Conservation (phyloP, 257 asterid species). For the Solanum chilense region DNA sequence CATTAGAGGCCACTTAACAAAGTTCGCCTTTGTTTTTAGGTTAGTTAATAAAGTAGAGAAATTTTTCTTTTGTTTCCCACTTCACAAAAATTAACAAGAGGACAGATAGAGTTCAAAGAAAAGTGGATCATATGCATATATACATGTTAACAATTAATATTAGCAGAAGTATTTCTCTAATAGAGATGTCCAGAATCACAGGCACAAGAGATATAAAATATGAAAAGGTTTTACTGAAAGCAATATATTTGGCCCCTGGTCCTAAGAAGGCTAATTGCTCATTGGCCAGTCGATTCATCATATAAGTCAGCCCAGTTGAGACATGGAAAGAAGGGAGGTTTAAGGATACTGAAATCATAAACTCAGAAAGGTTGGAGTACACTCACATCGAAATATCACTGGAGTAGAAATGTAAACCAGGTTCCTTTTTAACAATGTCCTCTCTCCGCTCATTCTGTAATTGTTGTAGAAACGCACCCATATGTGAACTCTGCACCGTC, state of each 20-base stretch:
- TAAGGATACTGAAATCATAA: not conserved
- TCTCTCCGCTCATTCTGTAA: constrained; percentile 62
- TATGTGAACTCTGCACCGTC: constrained; percentile 60
- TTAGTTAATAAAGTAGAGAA: not conserved
- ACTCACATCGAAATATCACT: constrained; percentile 87
- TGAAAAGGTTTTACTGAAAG: not conserved
- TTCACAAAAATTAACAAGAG: not conserved
- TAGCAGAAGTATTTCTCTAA: not conserved
- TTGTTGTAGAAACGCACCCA: constrained; percentile 80
- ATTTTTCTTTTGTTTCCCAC: not conserved
- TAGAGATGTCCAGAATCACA: not conserved
- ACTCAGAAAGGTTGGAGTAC: not conserved
- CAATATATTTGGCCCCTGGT: not conserved
- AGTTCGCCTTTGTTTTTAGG: not conserved
- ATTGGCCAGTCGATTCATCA: not conserved
- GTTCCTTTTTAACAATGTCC: constrained; percentile 49
- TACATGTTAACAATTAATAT: not conserved
- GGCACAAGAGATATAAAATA: not conserved
- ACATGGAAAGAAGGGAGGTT: not conserved
- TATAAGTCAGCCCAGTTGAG: not conserved
- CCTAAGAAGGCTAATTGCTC: not conserved
- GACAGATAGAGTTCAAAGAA: not conserved
- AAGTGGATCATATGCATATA: not conserved
- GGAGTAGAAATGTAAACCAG: constrained; percentile 84
- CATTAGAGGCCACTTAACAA: not conserved